Conservation (phyloP, 108 stramenopile species). For the Aurantiochytrium sp. region DNA sequence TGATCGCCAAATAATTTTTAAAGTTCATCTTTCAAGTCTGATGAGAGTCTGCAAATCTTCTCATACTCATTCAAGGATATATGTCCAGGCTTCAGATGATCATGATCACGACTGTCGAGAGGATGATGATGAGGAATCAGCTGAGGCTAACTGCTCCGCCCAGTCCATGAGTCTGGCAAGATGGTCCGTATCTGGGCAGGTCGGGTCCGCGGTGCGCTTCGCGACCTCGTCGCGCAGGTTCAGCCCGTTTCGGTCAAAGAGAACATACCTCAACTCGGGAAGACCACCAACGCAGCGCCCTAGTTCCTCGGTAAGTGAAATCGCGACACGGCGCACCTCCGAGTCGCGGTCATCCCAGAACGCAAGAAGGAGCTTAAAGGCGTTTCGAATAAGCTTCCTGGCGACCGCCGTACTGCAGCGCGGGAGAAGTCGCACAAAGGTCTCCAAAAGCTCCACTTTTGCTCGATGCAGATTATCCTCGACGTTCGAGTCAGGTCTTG, state of each 20-base stretch:
- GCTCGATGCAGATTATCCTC: neutral
- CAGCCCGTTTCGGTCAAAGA: neutral
- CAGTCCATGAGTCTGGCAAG: neutral
- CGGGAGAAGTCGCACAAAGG: neutral
- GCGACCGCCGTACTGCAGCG: neutral
- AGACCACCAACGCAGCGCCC: neutral
- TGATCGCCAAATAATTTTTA: too few species aligned
- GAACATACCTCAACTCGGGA: neutral
- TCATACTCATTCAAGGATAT: neutral
- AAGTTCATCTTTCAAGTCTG: too few species aligned
- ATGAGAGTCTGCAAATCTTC: too few species aligned
- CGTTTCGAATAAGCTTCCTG: neutral
- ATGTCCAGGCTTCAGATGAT: neutral
- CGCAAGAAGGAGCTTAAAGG: neutral
- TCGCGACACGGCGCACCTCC: neutral
- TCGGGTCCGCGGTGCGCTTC: neutral
- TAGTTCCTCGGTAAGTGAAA: neutral
- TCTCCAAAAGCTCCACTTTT: neutral
- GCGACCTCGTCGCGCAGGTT: neutral
- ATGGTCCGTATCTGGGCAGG: neutral
- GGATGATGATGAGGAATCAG: neutral
- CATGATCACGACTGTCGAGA: neutral
- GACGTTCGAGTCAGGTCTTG: neutral
- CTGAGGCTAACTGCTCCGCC: neutral
- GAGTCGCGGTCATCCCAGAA: neutral